These are phyloP conservation scores for Scheffersomyces stambukii DNA, from an alignment of 1,139 yeast genomes.

Conservation along the genomic window DNA sequence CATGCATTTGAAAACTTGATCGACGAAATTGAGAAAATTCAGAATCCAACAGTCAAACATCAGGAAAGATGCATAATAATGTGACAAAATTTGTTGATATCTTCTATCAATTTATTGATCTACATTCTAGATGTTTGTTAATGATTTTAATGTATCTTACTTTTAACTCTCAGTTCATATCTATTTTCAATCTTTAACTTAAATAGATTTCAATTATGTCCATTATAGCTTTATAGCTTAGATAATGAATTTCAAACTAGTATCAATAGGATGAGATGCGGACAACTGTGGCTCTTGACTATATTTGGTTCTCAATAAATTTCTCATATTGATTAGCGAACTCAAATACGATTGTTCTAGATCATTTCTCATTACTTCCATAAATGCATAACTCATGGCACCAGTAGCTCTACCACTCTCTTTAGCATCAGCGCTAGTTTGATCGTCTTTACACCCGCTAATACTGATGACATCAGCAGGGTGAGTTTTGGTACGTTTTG, in stretches of 20 bases:
- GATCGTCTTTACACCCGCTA: conserved; percentile 90
- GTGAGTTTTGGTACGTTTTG: conserved; percentile 58
- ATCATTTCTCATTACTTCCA: conserved; percentile 60
- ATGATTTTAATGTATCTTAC: no score
- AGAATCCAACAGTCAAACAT: conserved; percentile 36
- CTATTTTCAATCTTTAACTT: conserved; percentile 1
- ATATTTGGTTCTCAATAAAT: conserved; percentile 63
- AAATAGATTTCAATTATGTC: conserved; percentile 1
- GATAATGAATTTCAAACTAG: conserved; percentile 56
- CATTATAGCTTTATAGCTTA: conserved; percentile 1
- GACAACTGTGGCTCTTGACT: conserved; percentile 88
- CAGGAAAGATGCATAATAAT: conserved; percentile 38
- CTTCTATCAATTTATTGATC: no score
- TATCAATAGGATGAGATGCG: conserved; percentile 80
- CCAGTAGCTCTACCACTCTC: conserved; percentile 82
- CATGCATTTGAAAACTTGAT: conserved; percentile 64
- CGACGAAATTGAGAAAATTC: conserved; percentile 63
- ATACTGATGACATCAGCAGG: conserved; percentile 86
- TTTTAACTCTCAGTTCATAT: no score
- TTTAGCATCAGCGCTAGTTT: conserved; percentile 73
- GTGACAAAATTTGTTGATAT: no score
- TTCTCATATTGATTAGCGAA: conserved; percentile 76
- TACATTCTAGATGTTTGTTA: no score
- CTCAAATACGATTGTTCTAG: conserved; percentile 77
- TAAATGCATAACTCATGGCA: conserved; percentile 92